Percentiles rank a stretch among this genome's conserved stretches.
Evolutionary conservation across 83 land plant species (phyloP).

Genomic region (Diphasiastrum complanatum): DNA sequence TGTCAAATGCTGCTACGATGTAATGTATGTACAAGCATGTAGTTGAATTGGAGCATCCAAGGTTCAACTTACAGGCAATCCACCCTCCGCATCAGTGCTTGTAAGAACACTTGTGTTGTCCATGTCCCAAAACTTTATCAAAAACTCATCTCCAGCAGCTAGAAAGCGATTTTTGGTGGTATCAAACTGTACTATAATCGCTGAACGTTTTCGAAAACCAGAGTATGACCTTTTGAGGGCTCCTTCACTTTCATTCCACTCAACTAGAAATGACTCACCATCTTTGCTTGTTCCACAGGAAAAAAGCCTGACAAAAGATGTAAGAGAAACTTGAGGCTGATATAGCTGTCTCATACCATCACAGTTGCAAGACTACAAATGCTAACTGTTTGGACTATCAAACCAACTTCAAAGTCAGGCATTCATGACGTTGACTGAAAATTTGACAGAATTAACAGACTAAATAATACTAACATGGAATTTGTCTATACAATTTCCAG

Average conservation of each 20-base stretch:
- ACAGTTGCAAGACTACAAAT: neutral
- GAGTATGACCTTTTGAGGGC: conserved; percentile 68
- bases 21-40: neutral
- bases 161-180: conserved; percentile 82
- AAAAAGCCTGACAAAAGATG: conserved; percentile 62
- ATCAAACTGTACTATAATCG: conserved; percentile 85
- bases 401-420: neutral
- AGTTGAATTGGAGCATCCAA: neutral
- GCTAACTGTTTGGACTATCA: too few relatives aligned
- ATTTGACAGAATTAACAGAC: neutral
- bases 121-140: conserved; percentile 92
- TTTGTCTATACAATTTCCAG: too few relatives aligned
- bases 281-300: conserved; percentile 96
- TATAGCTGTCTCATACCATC: neutral
- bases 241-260: conserved; percentile 97
- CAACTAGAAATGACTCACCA: conserved; percentile 79
- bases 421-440: neutral
- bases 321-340: neutral
- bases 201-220: conserved; percentile 82
- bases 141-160: conserved; percentile 91
- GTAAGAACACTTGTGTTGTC: conserved; percentile 63
- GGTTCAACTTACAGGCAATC: conserved; percentile 66
- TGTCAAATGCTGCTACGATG: too few relatives aligned
- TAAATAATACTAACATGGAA: neutral
- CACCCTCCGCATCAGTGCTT: conserved; percentile 71